A percentile compares a stretch with the other conserved stretches of the same genome.
Evolutionary conservation across 2,329 filamentous ascomycete species (phyloP).

Genomic region (Sphaerulina musiva): DNA sequence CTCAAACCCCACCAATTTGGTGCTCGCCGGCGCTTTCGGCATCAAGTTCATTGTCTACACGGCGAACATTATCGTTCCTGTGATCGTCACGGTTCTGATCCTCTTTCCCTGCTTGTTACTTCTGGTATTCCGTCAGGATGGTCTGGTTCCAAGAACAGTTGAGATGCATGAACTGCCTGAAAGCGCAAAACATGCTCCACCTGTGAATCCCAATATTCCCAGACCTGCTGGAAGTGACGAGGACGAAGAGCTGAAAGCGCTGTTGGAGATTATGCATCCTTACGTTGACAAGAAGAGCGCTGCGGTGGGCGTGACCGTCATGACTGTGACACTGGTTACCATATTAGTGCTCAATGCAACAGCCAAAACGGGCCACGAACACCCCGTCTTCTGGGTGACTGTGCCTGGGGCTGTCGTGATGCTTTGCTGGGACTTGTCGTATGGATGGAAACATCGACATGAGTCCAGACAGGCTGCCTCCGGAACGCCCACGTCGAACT

Average conservation of each 20-base stretch:
- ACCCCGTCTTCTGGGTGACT: conserved; percentile 62
- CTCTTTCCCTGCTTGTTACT: conserved; percentile 65
- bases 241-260: conserved; percentile 46
- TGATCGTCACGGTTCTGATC: conserved; percentile 59
- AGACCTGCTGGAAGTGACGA: conserved; percentile 52
- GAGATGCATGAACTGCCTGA: conserved; percentile 61
- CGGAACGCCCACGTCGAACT: conserved; percentile 45
- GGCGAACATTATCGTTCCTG: conserved; percentile 70
- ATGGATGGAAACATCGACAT: conserved; percentile 57
- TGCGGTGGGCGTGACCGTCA: conserved; percentile 57
- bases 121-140: conserved; percentile 58
- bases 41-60: conserved; percentile 69
- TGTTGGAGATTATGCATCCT: conserved; percentile 70
- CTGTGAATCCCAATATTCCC: conserved; percentile 68
- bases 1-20: conserved; percentile 70
- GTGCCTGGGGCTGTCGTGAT: conserved; percentile 62
- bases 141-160: conserved; percentile 59
- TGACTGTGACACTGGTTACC: conserved; percentile 61
- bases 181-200: conserved; percentile 49
- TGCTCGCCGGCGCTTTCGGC: conserved; percentile 64
- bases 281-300: conserved; percentile 63
- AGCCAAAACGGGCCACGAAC: conserved; percentile 44
- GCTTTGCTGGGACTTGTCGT: conserved; percentile 60
- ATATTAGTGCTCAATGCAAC: conserved; percentile 61
- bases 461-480: conserved; percentile 58